Percentiles rank a stretch among this genome's conserved stretches.
Conservation (phyloP, 352 stramenopile species). For the Globisporangium acanthophoron region DNA sequence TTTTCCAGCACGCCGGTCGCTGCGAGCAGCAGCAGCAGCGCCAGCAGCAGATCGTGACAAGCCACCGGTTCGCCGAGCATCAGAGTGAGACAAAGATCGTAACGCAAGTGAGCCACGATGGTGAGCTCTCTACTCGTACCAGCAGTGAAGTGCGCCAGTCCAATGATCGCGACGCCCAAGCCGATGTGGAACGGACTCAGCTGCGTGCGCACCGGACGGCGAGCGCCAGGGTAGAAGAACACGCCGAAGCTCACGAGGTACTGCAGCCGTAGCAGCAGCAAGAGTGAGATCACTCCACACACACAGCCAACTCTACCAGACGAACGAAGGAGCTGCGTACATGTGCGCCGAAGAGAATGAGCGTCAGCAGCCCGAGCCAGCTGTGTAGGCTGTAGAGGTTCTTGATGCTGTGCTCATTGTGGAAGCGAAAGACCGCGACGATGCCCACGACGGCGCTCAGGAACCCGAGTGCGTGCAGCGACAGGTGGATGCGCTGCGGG, state of each 20-base stretch:
- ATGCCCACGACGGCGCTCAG: constrained; percentile 49
- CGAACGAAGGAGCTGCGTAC: constrained; percentile 11
- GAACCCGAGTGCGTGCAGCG: constrained; percentile 58
- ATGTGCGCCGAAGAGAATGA: constrained; percentile 47
- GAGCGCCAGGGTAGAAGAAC: constrained; percentile 77
- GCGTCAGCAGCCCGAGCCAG: constrained; percentile 68
- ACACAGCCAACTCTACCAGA: not conserved
- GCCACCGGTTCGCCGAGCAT: not conserved
- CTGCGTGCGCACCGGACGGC: constrained; percentile 26
- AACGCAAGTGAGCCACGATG: not conserved
- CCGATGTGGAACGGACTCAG: constrained; percentile 65
- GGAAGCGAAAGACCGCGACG: constrained; percentile 80
- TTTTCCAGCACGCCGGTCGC: constrained; percentile 75
- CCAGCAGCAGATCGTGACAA: not conserved
- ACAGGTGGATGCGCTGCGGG: constrained; percentile 60
- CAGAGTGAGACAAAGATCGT: not conserved
- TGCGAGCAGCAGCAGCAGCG: not conserved
- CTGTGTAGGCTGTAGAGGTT: constrained; percentile 88
- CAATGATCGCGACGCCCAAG: constrained; percentile 56
- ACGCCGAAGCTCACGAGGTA: constrained; percentile 59
- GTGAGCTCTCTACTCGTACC: constrained; percentile 11
- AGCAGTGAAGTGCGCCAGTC: constrained; percentile 53
- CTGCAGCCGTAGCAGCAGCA: constrained; percentile 18
- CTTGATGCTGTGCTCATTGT: constrained; percentile 82
- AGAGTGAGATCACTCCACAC: not conserved